Evolutionary conservation across 345 rosid species (phyloP), one percentile per base, ranked within the genome.

Genomic region (Populus simonii): DNA sequence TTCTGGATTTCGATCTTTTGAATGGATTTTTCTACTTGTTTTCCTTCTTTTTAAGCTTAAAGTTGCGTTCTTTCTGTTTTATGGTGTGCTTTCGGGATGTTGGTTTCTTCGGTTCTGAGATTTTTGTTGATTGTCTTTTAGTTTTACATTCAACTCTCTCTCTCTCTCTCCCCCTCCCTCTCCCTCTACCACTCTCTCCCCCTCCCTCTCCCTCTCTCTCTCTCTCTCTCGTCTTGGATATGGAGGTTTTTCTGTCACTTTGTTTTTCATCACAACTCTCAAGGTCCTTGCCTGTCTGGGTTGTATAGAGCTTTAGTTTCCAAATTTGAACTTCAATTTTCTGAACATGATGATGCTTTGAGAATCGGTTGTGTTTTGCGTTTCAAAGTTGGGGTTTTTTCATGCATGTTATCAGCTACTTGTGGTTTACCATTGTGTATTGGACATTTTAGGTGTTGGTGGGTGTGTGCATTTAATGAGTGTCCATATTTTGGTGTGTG

Each of bases 381-480:
- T 23, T 68, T 15, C 3, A 36, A 62, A 33, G 38, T 10, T 67
- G 18, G 29, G 74, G 0, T 72, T 27, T 72, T 11, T 68, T n/a
- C 41, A 29, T 41, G 25, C 13, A n/a, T 33, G 17, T 20, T 51
- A 15, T 16, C 3, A 53, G 10, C 66, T 76, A 9, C 5, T 35
- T 3, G 7, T 45, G 51, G 11, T 45, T 6, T 53, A 55, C 18
- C 17, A 18, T 11, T 76, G 31, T 43, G 41, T 11, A 43, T 65
- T 22, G 76, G 29, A 41, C 25, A 68, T 53, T 76, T 33, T 55
- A 43, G 66, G 36, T 68, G 79, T 7, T 17, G 39, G 74, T 76
- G 31, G 82, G 69, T 55, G 49, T 72, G 53, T 66, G 72, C 73
- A 66, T 81, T 80, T 77, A 76, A 66, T 78, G 76, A 75, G 38